Conservation (phyloP, 1,284 basidiomycete genomes). For the Paramarasmius palmivorus region DNA sequence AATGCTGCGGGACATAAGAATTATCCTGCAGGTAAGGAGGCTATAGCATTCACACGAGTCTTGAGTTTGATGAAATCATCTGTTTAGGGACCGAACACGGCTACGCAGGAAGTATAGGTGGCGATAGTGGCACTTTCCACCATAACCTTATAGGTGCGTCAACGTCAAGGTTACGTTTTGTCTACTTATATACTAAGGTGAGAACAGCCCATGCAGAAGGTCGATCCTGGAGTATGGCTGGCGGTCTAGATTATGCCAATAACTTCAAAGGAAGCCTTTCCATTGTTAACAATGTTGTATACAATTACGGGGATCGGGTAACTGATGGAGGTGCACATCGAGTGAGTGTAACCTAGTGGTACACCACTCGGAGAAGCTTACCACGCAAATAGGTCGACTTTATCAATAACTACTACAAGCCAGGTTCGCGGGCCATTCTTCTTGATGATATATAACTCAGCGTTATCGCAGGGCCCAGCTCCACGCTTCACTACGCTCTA, state of each 20-base stretch:
- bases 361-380: not conserved
- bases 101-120: conserved; percentile 9
- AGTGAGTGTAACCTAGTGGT: not conserved
- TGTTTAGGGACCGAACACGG: conserved; percentile 1
- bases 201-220: conserved; percentile 11
- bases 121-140: conserved; percentile 10
- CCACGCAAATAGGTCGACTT: conserved; percentile 1
- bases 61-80: too few species aligned
- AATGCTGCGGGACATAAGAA: conserved; percentile 12
- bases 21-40: conserved; percentile 4
- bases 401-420: conserved; percentile 11
- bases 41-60: too few species aligned
- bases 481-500: not conserved
- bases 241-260: not conserved
- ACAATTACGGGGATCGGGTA: conserved; percentile 8
- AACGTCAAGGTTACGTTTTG: too few species aligned
- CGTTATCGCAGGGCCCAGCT: not conserved
- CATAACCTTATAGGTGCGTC: conserved; percentile 7
- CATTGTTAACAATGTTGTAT: conserved; percentile 8
- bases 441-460: not conserved
- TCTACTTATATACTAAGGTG: too few species aligned
- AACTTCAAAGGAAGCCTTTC: not conserved
- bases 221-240: conserved; percentile 11
- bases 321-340: conserved; percentile 1
- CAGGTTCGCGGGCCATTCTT: not conserved